Conservation (phyloP, 2,329 filamentous ascomycete genomes). For the Venturia effusa region DNA sequence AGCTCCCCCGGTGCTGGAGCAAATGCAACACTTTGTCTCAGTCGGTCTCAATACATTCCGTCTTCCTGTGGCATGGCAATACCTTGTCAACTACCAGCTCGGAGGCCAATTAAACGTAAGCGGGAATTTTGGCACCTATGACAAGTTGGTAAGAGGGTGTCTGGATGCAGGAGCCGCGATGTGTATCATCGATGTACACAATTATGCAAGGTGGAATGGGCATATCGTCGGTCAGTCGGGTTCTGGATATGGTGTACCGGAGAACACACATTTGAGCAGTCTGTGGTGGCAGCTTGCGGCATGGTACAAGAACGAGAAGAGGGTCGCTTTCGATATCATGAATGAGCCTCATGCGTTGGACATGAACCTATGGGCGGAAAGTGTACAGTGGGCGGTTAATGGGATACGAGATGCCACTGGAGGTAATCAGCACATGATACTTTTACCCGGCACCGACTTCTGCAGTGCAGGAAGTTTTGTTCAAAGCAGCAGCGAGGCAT, state of each 20-base stretch:
- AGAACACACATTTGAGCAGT: slow-evolving; percentile 45
- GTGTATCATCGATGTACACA: slow-evolving; percentile 47
- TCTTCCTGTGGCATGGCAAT: slow-evolving; percentile 50
- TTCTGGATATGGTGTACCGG: slow-evolving; percentile 39
- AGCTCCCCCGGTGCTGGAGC: slow-evolving; percentile 28
- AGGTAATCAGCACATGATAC: slow-evolving; percentile 52
- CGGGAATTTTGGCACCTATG: slow-evolving; percentile 39
- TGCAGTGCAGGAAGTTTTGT: slow-evolving; percentile 25
- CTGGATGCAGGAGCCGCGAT: slow-evolving; percentile 41
- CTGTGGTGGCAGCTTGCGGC: slow-evolving; percentile 47
- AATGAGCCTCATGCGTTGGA: slow-evolving; percentile 54
- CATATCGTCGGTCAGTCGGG: slow-evolving; percentile 47
- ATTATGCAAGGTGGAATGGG: slow-evolving; percentile 47
- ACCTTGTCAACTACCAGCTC: slow-evolving; percentile 42
- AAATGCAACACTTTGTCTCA: slow-evolving; percentile 48
- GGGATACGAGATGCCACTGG: slow-evolving; percentile 51
- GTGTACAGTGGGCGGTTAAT: slow-evolving; percentile 51
- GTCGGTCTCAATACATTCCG: slow-evolving; percentile 47
- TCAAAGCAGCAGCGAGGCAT: slow-evolving; percentile 29
- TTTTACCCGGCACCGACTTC: slow-evolving; percentile 53
- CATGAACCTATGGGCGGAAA: slow-evolving; percentile 46
- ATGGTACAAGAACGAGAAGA: slow-evolving; percentile 44
- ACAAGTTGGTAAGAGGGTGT: slow-evolving; percentile 46
- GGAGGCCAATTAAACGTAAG: slow-evolving; percentile 38
- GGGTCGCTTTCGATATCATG: slow-evolving; percentile 55